Base-by-base conservation (phyloP, 768 basidiomycete species). In the Tephrocybe sp. region DNA sequence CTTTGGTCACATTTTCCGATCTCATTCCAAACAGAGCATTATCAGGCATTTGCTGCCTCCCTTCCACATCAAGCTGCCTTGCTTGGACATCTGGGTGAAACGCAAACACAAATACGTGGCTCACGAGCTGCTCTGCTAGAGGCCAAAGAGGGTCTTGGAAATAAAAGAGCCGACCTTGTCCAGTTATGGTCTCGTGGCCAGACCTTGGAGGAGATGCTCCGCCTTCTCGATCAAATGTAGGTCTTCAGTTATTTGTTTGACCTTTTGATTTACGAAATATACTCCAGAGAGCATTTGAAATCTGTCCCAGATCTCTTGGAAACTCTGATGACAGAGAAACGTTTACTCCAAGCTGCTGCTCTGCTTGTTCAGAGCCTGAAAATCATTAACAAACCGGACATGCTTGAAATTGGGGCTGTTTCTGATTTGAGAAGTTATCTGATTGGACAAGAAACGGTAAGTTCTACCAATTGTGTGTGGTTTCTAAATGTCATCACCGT, bases 331-430 rank as follows among this genome's bases (percentile, higher is more conserved):
- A 92, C 94, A 3, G 97, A 98, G 68, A 98, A 98, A 65, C 83
- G 90, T 11, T 80, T 98, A 38, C 73, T 98, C 30, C 87, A 93
- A 58, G 96, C 97, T 2, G 83, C 96, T 1, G 81, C 88, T 11
- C 73, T 98, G 7, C 81, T 99, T 24, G 84, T 97, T 30, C 77
- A 89, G 45, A 93, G 90, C 62, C 70, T 97, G 42, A 98, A 96
- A 68, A 81, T 86, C 25, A 94, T 96, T 58, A 93, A 90, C 65
- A 93, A 90, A 61, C 74, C 85, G 7, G 97, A 98, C 58, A 90
- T 98, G 86, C 73, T 86, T 52, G 96, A 98, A 63, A 88, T 99
- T 53, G 95, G 95, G n/a, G 97, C 96, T 4, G 75, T 98, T 26
- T 74, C 90, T 10, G 97, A 99, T 67, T 67, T 99, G 41, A 76